phyloP scores from a whole-genome alignment of 2,329 filamentous ascomycete genomes.

The Penicillium sp. region DNA sequence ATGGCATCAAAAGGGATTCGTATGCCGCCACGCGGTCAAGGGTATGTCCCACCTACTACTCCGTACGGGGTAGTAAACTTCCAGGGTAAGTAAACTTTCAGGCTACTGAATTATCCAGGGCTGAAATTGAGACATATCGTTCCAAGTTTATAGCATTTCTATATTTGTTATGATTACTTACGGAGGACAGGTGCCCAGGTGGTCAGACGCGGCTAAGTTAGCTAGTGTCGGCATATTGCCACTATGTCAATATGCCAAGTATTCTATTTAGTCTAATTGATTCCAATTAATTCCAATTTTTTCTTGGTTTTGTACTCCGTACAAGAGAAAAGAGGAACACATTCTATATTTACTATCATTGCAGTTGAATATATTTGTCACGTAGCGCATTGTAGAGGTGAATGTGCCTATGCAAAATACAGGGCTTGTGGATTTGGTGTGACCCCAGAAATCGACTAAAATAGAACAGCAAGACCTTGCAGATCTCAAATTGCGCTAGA shows the following conservation, averaged over 20 bases:
- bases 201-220: constrained; percentile 1
- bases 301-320: too few species aligned
- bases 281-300: neutral
- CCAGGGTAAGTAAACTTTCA: constrained; percentile 2
- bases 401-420: neutral
- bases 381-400: neutral
- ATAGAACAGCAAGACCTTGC: constrained; percentile 20
- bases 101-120: neutral
- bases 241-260: neutral
- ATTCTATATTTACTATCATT: too few species aligned
- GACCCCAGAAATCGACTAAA: constrained; percentile 22
- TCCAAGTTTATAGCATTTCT: neutral
- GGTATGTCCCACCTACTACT: neutral
- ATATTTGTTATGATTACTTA: neutral
- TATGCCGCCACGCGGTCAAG: constrained; percentile 21
- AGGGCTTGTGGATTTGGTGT: constrained; percentile 18
- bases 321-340: too few species aligned
- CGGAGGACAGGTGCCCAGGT: neutral
- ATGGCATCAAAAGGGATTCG: constrained; percentile 8
- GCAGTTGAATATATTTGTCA: neutral
- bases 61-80: neutral
- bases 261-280: too few species aligned
- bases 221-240: constrained; percentile 8
- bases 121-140: neutral
- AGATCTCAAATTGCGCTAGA: constrained; percentile 20